Evolutionary conservation across 2,329 filamentous ascomycete genomes (phyloP).

Genomic region (Trichoderma pleuroti): DNA sequence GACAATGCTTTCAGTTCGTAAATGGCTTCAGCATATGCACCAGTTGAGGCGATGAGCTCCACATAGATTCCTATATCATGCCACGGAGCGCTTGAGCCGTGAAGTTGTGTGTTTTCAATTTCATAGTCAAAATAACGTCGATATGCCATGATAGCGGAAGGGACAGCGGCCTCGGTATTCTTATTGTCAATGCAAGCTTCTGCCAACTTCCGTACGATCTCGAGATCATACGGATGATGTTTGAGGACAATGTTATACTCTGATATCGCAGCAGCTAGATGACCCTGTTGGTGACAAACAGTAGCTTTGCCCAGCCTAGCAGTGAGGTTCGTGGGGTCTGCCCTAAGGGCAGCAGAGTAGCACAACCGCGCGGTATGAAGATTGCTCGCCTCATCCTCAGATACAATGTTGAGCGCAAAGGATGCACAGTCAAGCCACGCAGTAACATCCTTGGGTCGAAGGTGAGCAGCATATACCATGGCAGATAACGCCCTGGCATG

Average conservation of each 20-base stretch:
- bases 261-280: constrained; percentile 49
- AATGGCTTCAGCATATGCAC: constrained; percentile 63
- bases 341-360: constrained; percentile 57
- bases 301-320: constrained; percentile 59
- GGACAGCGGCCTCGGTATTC: constrained; percentile 38
- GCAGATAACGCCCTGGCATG: constrained; percentile 55
- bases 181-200: constrained; percentile 54
- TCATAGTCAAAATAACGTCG: constrained; percentile 44
- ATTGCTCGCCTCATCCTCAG: constrained; percentile 45
- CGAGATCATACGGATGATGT: constrained; percentile 51
- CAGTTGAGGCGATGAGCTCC: constrained; percentile 68
- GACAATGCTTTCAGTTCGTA: constrained; percentile 66
- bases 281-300: constrained; percentile 54
- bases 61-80: constrained; percentile 81
- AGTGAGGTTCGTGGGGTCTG: constrained; percentile 54
- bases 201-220: constrained; percentile 53
- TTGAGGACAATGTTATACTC: constrained; percentile 57
- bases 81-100: constrained; percentile 57
- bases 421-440: constrained; percentile 59
- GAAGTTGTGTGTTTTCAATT: constrained; percentile 30
- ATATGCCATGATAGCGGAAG: constrained; percentile 48
- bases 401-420: constrained; percentile 51
- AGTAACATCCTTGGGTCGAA: constrained; percentile 57
- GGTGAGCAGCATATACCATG: constrained; percentile 59
- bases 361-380: constrained; percentile 55